Evolutionary conservation across 1,139 yeast species (phyloP).

Genomic region (Pichia sp.): DNA sequence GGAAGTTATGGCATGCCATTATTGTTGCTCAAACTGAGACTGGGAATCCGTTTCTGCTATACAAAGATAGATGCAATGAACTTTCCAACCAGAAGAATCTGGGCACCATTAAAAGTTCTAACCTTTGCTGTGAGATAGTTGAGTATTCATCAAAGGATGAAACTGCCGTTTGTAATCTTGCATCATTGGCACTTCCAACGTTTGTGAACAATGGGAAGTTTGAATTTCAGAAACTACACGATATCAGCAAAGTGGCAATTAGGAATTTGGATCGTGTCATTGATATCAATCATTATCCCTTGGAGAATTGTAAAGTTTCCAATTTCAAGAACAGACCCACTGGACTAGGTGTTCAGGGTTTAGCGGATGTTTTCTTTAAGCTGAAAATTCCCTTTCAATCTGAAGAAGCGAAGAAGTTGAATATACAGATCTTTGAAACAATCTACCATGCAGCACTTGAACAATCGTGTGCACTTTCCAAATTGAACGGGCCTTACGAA

Average conservation of each 20-base stretch:
- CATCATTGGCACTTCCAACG: slow-evolving; percentile 45
- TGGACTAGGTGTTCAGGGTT: slow-evolving; percentile 56
- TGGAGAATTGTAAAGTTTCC: slow-evolving; percentile 41
- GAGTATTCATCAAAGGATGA: slow-evolving; percentile 49
- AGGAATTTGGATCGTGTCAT: slow-evolving; percentile 46
- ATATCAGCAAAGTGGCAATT: slow-evolving; percentile 42
- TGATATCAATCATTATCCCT: slow-evolving; percentile 47
- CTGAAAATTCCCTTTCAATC: slow-evolving; percentile 49
- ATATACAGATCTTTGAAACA: slow-evolving; percentile 50
- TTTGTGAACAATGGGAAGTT: slow-evolving; percentile 37
- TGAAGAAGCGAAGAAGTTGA: slow-evolving; percentile 42
- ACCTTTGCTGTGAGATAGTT: slow-evolving; percentile 51
- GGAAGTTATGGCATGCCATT: slow-evolving; percentile 46
- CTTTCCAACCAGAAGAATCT: slow-evolving; percentile 50
- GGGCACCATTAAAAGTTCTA: slow-evolving; percentile 51
- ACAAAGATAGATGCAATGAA: slow-evolving; percentile 48
- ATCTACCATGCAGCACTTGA: slow-evolving; percentile 54
- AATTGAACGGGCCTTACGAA: slow-evolving; percentile 38
- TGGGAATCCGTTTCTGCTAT: slow-evolving; percentile 53
- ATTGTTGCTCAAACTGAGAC: slow-evolving; percentile 53
- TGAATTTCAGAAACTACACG: slow-evolving; percentile 44
- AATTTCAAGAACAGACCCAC: slow-evolving; percentile 50
- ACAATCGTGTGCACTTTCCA: slow-evolving; percentile 48
- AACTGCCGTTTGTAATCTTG: slow-evolving; percentile 52
- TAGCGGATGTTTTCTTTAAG: slow-evolving; percentile 49